phyloP scores from a whole-genome alignment of 805 yeast species.

The Suhomyces faveliae region DNA sequence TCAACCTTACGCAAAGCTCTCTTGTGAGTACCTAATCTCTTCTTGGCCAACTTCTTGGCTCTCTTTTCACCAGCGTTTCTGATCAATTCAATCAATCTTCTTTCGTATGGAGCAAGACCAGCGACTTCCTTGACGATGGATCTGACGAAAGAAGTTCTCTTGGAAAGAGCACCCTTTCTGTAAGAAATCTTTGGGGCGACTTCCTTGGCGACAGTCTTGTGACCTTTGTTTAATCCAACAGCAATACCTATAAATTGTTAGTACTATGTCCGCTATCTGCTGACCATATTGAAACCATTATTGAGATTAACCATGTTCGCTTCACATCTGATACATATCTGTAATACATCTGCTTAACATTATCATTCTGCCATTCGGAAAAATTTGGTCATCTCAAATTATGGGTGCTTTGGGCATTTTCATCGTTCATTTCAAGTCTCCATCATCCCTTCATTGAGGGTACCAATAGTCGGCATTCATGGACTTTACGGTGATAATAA shows the following conservation, averaged over 20 bases:
- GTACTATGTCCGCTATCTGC: constrained; percentile 1
- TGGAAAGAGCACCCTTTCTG: constrained; percentile 95
- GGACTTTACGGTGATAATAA: not conserved
- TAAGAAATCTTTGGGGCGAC: constrained; percentile 72
- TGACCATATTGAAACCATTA: not conserved
- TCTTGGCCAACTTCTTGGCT: constrained; percentile 99
- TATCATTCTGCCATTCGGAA: not conserved
- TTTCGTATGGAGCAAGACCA: constrained; percentile 99
- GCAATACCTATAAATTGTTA: constrained; percentile 66
- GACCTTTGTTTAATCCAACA: constrained; percentile 99
- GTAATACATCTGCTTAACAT: not conserved
- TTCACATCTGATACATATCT: not conserved
- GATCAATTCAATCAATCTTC: constrained; percentile 98
- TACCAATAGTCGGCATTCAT: not conserved
- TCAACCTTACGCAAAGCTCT: constrained; percentile 99
- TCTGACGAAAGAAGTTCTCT: constrained; percentile 96
- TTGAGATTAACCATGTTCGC: not conserved
- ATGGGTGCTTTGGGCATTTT: not conserved
- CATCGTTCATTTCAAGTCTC: not conserved
- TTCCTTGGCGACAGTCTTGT: constrained; percentile 85
- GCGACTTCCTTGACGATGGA: constrained; percentile 93
- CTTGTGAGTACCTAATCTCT: constrained; percentile 99
- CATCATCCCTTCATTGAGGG: not conserved
- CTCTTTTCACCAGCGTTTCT: constrained; percentile 99
- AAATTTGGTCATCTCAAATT: not conserved